Evolutionary conservation across 371 early-diverging fungal genomes (phyloP).

Genomic region (Mortierella sp.): DNA sequence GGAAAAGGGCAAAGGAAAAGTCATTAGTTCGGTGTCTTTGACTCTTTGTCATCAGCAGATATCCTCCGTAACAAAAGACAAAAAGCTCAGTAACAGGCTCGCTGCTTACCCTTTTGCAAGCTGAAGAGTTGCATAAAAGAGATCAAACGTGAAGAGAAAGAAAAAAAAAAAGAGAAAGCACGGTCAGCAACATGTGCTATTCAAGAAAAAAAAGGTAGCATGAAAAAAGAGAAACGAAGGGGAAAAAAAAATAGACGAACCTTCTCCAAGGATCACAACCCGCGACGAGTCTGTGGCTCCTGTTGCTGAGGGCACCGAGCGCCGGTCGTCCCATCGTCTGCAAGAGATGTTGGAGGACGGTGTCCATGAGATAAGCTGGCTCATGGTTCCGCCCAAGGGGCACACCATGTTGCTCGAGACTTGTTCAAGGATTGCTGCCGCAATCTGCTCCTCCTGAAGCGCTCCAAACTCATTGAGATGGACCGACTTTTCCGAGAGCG

Average conservation of each 20-base stretch:
- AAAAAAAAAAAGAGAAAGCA: not conserved
- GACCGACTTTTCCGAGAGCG: constrained; percentile 36
- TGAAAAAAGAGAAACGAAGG: not conserved
- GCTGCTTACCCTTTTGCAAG: no score
- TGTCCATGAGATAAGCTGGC: constrained; percentile 29
- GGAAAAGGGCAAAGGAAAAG: no score
- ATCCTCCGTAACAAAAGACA: no score
- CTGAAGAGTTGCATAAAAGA: no score
- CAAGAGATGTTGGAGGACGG: constrained; percentile 29
- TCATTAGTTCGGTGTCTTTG: no score
- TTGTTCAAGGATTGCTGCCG: constrained; percentile 15
- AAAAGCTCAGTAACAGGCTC: no score
- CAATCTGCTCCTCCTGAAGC: constrained; percentile 16
- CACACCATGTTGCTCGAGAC: constrained; percentile 35
- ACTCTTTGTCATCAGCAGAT: no score
- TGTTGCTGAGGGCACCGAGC: not conserved
- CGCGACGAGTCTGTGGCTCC: constrained; percentile 10
- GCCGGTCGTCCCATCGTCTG: constrained; percentile 38
- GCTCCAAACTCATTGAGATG: constrained; percentile 12
- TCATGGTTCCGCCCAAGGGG: constrained; percentile 43
- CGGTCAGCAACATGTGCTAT: constrained; percentile 3
- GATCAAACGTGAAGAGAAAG: not conserved
- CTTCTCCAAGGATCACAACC: constrained; percentile 37
- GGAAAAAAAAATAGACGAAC: constrained; percentile 10
- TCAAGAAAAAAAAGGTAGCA: not conserved